Conservation (phyloP, 306 rosid species). For the Albizia julibrissin region DNA sequence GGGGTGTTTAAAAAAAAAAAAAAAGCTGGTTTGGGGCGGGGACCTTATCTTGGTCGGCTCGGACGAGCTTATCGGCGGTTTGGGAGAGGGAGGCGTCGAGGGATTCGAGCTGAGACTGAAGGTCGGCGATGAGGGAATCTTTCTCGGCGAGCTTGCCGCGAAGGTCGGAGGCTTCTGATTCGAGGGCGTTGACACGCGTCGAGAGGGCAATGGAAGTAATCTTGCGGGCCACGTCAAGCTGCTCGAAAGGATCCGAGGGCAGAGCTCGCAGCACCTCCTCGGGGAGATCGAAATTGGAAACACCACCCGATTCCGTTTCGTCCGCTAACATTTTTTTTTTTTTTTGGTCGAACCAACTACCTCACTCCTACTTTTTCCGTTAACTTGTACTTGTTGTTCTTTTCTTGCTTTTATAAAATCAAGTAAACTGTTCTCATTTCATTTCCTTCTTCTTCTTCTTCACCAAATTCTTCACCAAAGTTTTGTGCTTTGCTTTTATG, state of each 20-base stretch:
- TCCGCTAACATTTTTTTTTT: constrained; percentile 40
- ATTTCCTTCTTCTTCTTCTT: neutral
- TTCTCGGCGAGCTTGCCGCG: constrained; percentile 58
- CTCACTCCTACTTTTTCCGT: neutral
- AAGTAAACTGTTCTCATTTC: neutral
- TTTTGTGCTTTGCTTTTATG: neutral
- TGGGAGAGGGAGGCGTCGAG: constrained; percentile 59
- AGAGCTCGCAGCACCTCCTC: constrained; percentile 60
- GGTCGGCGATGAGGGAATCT: constrained; percentile 58
- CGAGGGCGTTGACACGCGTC: constrained; percentile 72
- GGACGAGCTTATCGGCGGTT: constrained; percentile 57
- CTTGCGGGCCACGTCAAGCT: constrained; percentile 94
- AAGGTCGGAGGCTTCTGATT: constrained; percentile 54
- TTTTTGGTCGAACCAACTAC: neutral
- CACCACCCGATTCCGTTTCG: constrained; percentile 49
- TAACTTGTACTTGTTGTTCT: neutral
- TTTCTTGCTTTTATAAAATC: neutral
- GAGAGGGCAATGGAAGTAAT: constrained; percentile 83
- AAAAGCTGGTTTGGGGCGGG: constrained; percentile 2
- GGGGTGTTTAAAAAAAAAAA: neutral
- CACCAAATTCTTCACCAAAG: neutral
- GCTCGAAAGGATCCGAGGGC: constrained; percentile 92
- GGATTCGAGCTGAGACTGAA: constrained; percentile 60
- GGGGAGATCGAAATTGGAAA: constrained; percentile 59
- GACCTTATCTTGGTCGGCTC: constrained; percentile 65